Evolutionary conservation across 192 early-diverging fungal species (phyloP), one percentile per base, ranked within the genome.

Genomic region (Chytriomyces sp.): DNA sequence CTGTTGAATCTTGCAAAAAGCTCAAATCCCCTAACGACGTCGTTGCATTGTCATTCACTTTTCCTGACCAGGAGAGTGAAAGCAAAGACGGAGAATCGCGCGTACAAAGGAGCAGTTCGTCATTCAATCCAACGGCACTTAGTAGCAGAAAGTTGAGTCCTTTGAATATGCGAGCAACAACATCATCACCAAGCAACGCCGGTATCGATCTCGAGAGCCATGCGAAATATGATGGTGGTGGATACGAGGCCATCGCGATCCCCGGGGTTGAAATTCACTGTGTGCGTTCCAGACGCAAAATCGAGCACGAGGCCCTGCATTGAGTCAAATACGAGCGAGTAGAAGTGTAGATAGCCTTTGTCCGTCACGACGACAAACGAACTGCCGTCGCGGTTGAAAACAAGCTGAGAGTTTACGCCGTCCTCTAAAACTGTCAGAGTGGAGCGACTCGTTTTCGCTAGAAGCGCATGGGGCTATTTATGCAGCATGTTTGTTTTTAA

Each of bases 151-250:
- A 63, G 59, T 36, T 34, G 26, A 32, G 22, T 32, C 12, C 10
- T 61, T 25, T 52, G 2, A 26, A 32, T 53, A 37, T 38, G 36
- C 44, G 36, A 19, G 17, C 39, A 57, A 58, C 52, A 25, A 54
- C 1, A 17, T 19, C 36, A 34, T 49, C 33, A 91, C 89, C 90
- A 89, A 68, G 81, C 73, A 12, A 90, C 82, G 5, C 89, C 91
- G 19, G 90, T 85, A 75, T 92, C 91, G 55, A 94, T 86, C 67
- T 90, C 88, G 69, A 94, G 83, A 4, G 92, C 89, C 78, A 94
- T 84, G 53, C 82, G 74, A 72, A 94, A 94, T 59, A 54, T 55
- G 3, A 84, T 31, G 17, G 64, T 57, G n/a, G 34, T 64, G 39
- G 52, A 81, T 36, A 74, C 81, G 26, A 82, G 70, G 0, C 89